Evolutionary conservation across 352 stramenopile species (phyloP), one percentile per base, ranked within the genome.

Genomic region (Pythium monospermum): DNA sequence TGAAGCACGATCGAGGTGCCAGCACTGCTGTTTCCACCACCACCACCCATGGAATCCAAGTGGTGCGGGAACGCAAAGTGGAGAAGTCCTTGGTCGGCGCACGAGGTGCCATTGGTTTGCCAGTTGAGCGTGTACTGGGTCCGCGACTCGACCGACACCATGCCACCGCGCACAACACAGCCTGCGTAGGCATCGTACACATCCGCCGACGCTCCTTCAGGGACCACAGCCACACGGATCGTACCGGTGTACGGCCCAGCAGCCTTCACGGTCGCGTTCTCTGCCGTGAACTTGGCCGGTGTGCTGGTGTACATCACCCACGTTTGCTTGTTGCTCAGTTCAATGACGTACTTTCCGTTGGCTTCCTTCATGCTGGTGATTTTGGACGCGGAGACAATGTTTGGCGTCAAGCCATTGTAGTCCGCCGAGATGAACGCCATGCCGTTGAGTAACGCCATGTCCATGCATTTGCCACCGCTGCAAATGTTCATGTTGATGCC

Each of bases 11-110:
- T 76, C 8, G 71, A 13, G 35, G 30, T 59, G 8, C 42, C 53
- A 6, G 48, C 47, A 31, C 36, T 71, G 13, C 60, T 50, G 16
- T 59, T 47, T 23, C 33, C 66, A 8, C 45, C 64, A 12, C 30
- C 33, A 2, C 28, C 49, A 13, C 23, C 31, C 42, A 90, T 53
- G 8, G 72, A 71, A 16, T 79, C 65, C 5, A 86, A 21, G 33
- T 91, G 80, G 43, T 91, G 76, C 28, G 55, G 63, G n/a, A 88
- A 49, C 0, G 73, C 80, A 38, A 91, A 88, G 53, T 91, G 74
- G 16, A 87, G 44, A 1, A 91, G 52, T 7, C 80, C 80, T 1
- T 41, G 53, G 0, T 53, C 61, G 7, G 59, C 52, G 46, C 79
- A 90, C 4, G 47, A 68, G 16, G 51, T 63, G 28, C 80, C 80